Conservation (phyloP, 2,329 filamentous ascomycete genomes). For the Chaetomium sp. region DNA sequence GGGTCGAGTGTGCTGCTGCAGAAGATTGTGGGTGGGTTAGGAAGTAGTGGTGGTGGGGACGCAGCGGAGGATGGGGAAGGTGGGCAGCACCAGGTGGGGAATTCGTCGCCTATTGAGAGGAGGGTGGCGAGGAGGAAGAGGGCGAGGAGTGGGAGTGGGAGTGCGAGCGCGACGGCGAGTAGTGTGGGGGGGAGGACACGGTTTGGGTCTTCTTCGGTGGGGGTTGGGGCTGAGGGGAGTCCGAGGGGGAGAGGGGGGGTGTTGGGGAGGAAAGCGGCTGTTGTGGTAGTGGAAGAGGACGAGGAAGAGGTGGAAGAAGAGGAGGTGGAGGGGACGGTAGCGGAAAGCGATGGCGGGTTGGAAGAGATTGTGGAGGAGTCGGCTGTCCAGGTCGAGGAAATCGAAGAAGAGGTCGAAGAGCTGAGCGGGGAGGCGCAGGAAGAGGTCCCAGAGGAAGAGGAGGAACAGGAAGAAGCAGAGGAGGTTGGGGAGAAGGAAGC, state of each 20-base stretch:
- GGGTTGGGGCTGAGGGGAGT: not conserved
- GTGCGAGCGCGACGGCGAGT: conserved; percentile 26
- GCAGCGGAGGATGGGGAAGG: conserved; percentile 18
- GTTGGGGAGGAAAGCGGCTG: conserved; percentile 27
- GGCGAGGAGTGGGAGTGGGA: conserved; percentile 5
- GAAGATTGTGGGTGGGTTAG: conserved; percentile 28
- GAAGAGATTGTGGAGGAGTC: not conserved
- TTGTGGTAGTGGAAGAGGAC: conserved; percentile 1
- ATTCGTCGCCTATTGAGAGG: conserved; percentile 22
- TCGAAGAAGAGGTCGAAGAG: conserved; percentile 19
- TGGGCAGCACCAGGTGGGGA: conserved; percentile 23
- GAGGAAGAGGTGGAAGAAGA: conserved; percentile 4
- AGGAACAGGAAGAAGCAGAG: conserved; percentile 34
- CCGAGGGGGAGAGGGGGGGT: conserved; percentile 6
- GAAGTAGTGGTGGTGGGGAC: conserved; percentile 14
- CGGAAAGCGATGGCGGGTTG: no score
- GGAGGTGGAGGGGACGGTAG: not conserved
- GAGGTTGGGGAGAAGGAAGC: conserved; percentile 40
- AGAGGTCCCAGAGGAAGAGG: conserved; percentile 10
- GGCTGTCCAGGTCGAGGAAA: conserved; percentile 28
- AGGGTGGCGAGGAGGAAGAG: conserved; percentile 13
- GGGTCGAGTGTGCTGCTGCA: conserved; percentile 39
- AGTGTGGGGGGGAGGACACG: not conserved
- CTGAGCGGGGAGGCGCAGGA: not conserved
- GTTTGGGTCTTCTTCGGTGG: not conserved